Percentiles rank a stretch among this genome's conserved stretches.
These are phyloP conservation scores for Colletotrichum karsti DNA, from an alignment of 2,329 filamentous ascomycete species.

Conservation along the genomic window DNA sequence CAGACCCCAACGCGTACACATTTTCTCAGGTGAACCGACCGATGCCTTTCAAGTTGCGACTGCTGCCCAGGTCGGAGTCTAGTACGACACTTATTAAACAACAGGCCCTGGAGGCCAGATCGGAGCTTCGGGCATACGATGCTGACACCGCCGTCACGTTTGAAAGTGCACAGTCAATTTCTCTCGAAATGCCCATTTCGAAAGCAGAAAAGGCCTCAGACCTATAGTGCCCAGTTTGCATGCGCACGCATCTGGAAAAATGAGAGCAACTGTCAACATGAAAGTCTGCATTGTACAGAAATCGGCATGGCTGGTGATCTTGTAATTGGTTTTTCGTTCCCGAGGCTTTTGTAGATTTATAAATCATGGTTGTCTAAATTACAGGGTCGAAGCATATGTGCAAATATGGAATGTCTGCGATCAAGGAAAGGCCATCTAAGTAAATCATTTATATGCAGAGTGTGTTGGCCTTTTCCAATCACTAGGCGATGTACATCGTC, in stretches of 20 bases:
- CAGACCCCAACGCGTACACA: background rate
- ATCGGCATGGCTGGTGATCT: background rate
- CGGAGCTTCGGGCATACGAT: background rate
- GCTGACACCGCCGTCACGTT: background rate
- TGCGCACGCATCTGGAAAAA: rapidly evolving
- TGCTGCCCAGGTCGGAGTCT: background rate
- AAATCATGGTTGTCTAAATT: background rate
- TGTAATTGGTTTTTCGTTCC: background rate
- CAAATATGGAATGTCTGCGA: background rate
- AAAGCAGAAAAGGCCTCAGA: background rate
- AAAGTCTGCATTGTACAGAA: background rate
- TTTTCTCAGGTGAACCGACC: background rate
- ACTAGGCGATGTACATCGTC: background rate
- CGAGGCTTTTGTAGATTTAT: background rate
- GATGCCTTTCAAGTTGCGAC: background rate
- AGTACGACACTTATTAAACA: background rate
- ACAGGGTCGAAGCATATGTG: background rate
- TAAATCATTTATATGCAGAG: rapidly evolving
- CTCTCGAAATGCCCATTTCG: background rate
- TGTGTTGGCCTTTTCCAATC: rapidly evolving
- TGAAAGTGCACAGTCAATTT: background rate
- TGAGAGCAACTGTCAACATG: background rate
- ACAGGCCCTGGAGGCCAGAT: background rate
- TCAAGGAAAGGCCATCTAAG: background rate
- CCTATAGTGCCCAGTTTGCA: background rate